Evolutionary conservation across 2,329 filamentous ascomycete species (phyloP).

Genomic region (Intubia oerlemansii): DNA sequence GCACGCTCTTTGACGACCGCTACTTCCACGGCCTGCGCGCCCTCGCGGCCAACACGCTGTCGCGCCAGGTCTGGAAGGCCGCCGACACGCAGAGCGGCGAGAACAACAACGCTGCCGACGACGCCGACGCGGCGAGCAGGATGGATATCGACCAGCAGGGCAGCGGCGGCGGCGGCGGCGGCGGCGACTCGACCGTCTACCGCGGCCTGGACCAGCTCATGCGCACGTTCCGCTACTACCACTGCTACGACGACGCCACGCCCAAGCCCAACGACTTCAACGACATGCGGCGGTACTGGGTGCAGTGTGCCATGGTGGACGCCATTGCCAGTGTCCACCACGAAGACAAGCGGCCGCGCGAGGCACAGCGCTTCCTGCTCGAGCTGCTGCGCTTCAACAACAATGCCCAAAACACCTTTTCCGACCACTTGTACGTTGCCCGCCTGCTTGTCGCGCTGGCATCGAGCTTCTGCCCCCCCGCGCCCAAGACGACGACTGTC

Average conservation of each 20-base stretch:
- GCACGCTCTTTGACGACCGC: constrained; percentile 74
- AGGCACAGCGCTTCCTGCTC: constrained; percentile 65
- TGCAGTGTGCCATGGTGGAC: constrained; percentile 65
- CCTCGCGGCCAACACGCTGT: constrained; percentile 61
- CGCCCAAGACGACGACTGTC: background rate
- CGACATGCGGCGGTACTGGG: constrained; percentile 64
- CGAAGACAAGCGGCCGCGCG: constrained; percentile 55
- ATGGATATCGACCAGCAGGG: too few species aligned
- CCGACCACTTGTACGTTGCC: constrained; percentile 76
- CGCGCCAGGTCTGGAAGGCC: constrained; percentile 38
- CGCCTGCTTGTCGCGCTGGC: constrained; percentile 47
- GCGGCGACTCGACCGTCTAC: constrained; percentile 4
- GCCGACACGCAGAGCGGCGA: constrained; percentile 3
- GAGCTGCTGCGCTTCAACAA: constrained; percentile 88
- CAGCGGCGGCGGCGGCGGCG: background rate
- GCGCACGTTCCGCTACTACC: constrained; percentile 71
- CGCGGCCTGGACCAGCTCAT: constrained; percentile 41
- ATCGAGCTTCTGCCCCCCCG: constrained; percentile 31
- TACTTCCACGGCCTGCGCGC: constrained; percentile 89
- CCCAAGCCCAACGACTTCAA: constrained; percentile 80
- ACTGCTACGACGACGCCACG: constrained; percentile 64
- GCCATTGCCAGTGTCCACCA: constrained; percentile 65
- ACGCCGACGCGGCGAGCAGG: too few species aligned
- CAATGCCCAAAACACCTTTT: constrained; percentile 74
- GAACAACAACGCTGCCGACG: background rate